Base-by-base conservation (phyloP, 2,329 filamentous ascomycete species). In the Pseudomassariella vexata region DNA sequence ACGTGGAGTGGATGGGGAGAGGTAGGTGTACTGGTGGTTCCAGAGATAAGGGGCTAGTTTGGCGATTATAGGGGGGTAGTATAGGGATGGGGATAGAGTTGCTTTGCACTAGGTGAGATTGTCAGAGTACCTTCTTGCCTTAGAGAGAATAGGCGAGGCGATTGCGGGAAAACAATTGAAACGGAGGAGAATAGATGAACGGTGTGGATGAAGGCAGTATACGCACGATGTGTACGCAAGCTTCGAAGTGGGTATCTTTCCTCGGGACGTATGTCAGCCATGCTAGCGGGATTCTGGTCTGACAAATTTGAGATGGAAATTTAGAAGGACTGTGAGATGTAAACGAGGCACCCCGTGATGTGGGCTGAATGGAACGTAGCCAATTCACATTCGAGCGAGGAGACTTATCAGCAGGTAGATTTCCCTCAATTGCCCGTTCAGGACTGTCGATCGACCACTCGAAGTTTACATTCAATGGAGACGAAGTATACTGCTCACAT, bases 21-120 rank as follows among this genome's bases (percentile, higher is more conserved):
- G 62, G 42, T 59, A 52, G 11, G 64, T 68, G 56, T 64, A 70
- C 22, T 60, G 66, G 45, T 70, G 66, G 7, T 65, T 67, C 68
- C 68, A 72, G 45, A 71, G 42, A 51, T 71, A 70, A 1, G 66
- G 66, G 10, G 64, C 56, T 19, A 68, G 53, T 12, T 52, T 52
- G 28, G 42, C 39, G 5, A 56, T 58, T 9, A 44, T 46, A 21
- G 56, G 47, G 18, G 60, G 62, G 12, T 44, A 26, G 17, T 43
- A 22, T n/a, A 70, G 58, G 5, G 57, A 60, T 0, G 61, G 60
- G 4, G 65, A 64, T 12, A 70, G 60, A 19, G 67, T 71, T 18
- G 52, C 60, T 32, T 65, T 62, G 48, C 68, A 71, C 68, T 70
- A 40, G 5, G 2, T 19, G n/a, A 22, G 16, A 11, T 11, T 20